Percentiles rank a stretch among this genome's conserved stretches.
Conservation (phyloP, 192 early-diverging fungal species). For the Backusella morwellensis region DNA sequence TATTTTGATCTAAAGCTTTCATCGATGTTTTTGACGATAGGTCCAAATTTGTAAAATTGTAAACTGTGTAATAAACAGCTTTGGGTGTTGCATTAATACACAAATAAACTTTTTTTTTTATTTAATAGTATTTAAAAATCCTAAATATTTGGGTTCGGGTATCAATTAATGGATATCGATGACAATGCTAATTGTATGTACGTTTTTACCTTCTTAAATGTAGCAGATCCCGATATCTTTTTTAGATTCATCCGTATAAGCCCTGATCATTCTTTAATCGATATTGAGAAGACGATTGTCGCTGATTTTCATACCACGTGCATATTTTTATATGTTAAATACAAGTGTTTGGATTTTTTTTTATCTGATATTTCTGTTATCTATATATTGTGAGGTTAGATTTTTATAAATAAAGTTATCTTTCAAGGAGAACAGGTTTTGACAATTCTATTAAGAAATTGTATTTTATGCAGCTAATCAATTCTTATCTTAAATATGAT, state of each 20-base stretch:
- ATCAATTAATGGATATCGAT: neutral
- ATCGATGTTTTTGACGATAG: neutral
- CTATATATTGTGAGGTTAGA: neutral
- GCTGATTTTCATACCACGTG: neutral
- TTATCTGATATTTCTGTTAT: neutral
- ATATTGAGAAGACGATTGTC: neutral
- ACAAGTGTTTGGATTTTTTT: neutral
- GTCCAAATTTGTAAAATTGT: neutral
- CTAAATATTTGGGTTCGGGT: neutral
- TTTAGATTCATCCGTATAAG: neutral
- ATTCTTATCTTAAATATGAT: neutral
- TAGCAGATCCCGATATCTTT: neutral
- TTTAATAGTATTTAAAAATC: neutral
- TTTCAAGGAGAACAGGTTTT: neutral
- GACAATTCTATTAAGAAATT: neutral
- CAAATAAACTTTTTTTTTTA: neutral
- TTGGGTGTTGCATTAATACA: neutral
- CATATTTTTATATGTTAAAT: neutral
- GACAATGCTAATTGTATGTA: neutral
- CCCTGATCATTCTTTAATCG: neutral
- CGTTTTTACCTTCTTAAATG: neutral
- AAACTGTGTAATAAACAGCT: neutral
- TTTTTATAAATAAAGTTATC: neutral
- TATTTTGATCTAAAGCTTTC: neutral
- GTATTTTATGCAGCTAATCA: neutral